Conservation (phyloP, 768 basidiomycete species). For the Coprinellus aureogranulatus region DNA sequence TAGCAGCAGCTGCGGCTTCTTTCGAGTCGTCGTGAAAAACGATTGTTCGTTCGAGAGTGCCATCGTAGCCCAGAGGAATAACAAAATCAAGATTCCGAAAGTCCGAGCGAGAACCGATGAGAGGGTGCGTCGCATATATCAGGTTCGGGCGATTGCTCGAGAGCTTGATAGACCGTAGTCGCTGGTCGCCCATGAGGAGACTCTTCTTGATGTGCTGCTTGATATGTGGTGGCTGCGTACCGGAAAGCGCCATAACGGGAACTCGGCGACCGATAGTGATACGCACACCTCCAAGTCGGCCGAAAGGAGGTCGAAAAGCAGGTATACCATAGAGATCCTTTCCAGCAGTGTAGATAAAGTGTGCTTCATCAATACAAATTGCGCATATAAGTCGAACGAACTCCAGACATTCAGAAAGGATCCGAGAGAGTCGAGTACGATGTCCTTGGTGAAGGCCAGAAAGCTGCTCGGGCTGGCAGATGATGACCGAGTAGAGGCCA, state of each 20-base stretch:
- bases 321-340: background rate
- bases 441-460: slow-evolving; percentile 12
- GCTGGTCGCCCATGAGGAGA: background rate
- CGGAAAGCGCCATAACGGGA: background rate
- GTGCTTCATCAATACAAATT: background rate
- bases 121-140: slow-evolving; percentile 13
- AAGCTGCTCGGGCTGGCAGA: slow-evolving; percentile 20
- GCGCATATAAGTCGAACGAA: slow-evolving; percentile 12
- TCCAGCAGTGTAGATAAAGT: background rate
- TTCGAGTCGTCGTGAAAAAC: slow-evolving; percentile 14
- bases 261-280: background rate
- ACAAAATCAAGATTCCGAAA: slow-evolving; percentile 13
- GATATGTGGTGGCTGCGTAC: background rate
- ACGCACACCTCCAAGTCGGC: slow-evolving; percentile 13
- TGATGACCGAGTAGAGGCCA: slow-evolving; percentile 11
- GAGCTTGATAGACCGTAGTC: background rate
- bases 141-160: background rate
- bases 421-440: slow-evolving; percentile 14
- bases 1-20: background rate
- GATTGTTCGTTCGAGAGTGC: too few relatives aligned
- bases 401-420: slow-evolving; percentile 4
- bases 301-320: slow-evolving; percentile 17
- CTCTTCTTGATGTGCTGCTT: background rate
- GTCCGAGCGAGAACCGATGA: slow-evolving; percentile 12
- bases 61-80: too few relatives aligned